These are phyloP conservation scores for Chalciporus piperatus DNA, from an alignment of 768 basidiomycete genomes.

Conservation along the genomic window DNA sequence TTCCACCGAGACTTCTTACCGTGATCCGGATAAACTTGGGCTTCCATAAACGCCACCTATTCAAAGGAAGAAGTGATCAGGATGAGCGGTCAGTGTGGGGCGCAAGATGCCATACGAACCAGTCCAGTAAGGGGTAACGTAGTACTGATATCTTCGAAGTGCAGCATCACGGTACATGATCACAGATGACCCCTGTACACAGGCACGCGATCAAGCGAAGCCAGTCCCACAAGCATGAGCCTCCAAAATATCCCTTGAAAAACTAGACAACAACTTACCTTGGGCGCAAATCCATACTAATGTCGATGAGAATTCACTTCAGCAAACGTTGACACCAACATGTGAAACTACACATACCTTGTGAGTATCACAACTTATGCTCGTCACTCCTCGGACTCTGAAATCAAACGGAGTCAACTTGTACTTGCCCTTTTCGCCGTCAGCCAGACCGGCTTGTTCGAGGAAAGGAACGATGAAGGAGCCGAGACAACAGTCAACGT, in stretches of 20 bases:
- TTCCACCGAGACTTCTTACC: conserved; percentile 44
- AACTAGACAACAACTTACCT: conserved; percentile 44
- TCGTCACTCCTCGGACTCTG: conserved; percentile 84
- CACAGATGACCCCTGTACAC: conserved; percentile 76
- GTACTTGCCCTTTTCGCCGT: conserved; percentile 51
- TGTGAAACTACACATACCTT: conserved; percentile 50
- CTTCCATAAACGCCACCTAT: conserved; percentile 87
- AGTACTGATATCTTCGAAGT: conserved; percentile 82
- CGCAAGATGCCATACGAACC: conserved; percentile 38
- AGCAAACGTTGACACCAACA: not conserved
- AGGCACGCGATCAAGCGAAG: not conserved
- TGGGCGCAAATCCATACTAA: conserved; percentile 92
- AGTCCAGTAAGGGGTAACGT: conserved; percentile 76
- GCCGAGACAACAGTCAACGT: conserved; percentile 94
- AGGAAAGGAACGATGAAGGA: conserved; percentile 94
- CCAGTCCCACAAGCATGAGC: not conserved
- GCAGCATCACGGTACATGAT: conserved; percentile 88
- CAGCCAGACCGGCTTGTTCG: conserved; percentile 69
- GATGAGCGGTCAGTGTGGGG: not conserved
- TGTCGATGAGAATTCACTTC: not conserved
- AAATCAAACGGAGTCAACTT: conserved; percentile 83
- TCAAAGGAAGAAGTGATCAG: not conserved
- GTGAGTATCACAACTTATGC: conserved; percentile 95
- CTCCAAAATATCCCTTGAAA: not conserved
- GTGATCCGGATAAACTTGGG: conserved; percentile 85